Conservation (phyloP, 805 yeast genomes). For the Ogataea nitratoaversa region DNA sequence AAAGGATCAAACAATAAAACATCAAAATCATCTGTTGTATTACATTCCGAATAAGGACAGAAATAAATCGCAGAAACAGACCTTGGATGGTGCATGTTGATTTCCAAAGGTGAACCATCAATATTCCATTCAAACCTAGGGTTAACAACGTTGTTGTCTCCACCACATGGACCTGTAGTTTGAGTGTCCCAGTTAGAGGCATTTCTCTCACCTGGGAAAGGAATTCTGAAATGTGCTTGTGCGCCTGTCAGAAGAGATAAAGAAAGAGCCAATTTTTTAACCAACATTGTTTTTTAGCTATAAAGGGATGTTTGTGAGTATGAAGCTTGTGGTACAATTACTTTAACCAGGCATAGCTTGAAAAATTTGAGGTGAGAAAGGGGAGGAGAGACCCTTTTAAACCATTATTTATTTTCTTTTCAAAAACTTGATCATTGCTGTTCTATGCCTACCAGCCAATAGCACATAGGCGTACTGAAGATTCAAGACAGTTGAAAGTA, state of each 20-base stretch:
- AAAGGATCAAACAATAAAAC: conserved; percentile 21
- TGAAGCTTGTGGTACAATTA: no score
- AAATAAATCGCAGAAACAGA: conserved; percentile 26
- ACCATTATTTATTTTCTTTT: no score
- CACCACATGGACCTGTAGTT: conserved; percentile 29
- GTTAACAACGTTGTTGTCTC: conserved; percentile 21
- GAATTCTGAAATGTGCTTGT: conserved; percentile 28
- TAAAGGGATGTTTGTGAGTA: no score
- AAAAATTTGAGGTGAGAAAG: no score
- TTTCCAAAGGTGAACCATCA: conserved; percentile 28
- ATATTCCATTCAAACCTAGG: conserved; percentile 30
- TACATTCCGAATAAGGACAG: conserved; percentile 23
- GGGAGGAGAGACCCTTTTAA: no score
- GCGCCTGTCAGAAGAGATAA: conserved; percentile 12
- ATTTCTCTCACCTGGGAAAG: conserved; percentile 31
- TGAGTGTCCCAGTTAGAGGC: conserved; percentile 29
- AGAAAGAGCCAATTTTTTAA: conserved; percentile 1
- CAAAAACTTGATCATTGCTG: no score
- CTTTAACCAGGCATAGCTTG: no score
- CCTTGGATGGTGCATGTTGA: conserved; percentile 17
- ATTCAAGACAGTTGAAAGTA: no score
- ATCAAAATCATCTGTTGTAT: conserved; percentile 21
- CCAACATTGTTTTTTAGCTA: no score
- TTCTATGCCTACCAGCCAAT: no score
- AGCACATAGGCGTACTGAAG: no score